A percentile compares a stretch with the other conserved stretches of the same genome.
Evolutionary conservation across 352 stramenopile species (phyloP).

Genomic region (Globisporangium nunn): DNA sequence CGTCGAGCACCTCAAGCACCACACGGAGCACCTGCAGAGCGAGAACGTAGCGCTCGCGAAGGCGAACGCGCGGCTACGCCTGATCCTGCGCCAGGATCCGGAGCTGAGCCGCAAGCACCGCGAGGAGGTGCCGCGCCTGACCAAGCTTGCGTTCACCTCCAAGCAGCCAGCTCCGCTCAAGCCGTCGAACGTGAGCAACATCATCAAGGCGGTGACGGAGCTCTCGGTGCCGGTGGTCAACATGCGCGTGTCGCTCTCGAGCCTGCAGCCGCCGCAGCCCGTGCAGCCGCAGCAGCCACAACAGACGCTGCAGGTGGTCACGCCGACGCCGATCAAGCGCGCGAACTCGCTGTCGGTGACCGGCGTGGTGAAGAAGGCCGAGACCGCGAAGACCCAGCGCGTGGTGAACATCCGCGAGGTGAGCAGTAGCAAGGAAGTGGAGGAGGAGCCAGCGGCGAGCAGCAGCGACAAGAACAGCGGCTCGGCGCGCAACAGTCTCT

Average conservation of each 20-base stretch:
- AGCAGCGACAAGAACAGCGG: constrained; percentile 8
- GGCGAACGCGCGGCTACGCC: constrained; percentile 70
- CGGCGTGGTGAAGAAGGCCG: constrained; percentile 38
- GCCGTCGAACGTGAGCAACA: constrained; percentile 31
- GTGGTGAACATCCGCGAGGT: constrained; percentile 75
- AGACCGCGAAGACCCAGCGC: constrained; percentile 54
- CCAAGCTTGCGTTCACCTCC: constrained; percentile 65
- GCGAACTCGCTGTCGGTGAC: constrained; percentile 36
- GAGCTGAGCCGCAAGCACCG: constrained; percentile 80
- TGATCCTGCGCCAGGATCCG: constrained; percentile 80
- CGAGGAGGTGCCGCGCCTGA: constrained; percentile 77
- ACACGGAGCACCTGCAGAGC: constrained; percentile 70
- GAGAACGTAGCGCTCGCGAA: constrained; percentile 83
- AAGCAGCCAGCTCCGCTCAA: constrained; percentile 52
- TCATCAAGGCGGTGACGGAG: constrained; percentile 32
- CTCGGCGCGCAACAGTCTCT: constrained; percentile 14
- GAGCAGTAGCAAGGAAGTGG: constrained; percentile 17
- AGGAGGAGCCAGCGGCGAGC: constrained; percentile 8
- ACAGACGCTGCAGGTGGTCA: constrained; percentile 13
- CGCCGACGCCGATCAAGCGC: constrained; percentile 46
- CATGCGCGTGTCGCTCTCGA: constrained; percentile 47
- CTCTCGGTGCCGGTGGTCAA: constrained; percentile 25
- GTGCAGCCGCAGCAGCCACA: constrained; percentile 15
- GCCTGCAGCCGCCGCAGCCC: constrained; percentile 35
- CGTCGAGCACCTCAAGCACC: constrained; percentile 61